Base-by-base conservation (phyloP, 78 protist species). In the Isochrysis galbana region DNA sequence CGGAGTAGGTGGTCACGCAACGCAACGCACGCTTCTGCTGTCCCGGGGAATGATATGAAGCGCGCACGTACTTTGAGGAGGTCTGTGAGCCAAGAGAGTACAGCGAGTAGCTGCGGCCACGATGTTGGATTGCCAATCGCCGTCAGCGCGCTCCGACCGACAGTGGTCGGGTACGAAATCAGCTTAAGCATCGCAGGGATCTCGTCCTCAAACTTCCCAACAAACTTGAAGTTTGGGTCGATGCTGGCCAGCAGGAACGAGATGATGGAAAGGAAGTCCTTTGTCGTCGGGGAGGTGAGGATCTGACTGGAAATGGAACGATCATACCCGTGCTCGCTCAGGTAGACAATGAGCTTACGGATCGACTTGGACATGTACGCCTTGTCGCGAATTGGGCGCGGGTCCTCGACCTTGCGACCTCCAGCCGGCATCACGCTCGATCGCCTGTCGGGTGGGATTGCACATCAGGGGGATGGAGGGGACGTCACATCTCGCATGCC, bases 41-140 rank as follows among this genome's bases (percentile, higher is more conserved):
- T 22, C n/a, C 67, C n/a, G 67, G 67, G 67, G 11, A 54, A 22
- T n/a, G n/a, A n/a, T n/a, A n/a, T n/a, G n/a, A 29, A 25, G 29
- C 5, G 77, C 77, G 29, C 7, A n/a, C 77, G 77, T 23, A 19
- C 83, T 23, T 29, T 87, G 34, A 88, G 91, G 19, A 88, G 0
- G 2, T 88, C 91, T 10, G 51, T 25, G 22, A 88, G 51, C 91
- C 91, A 88, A 38, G 34, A 41, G 39, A 88, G 70, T 17, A 39
- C 7, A 32, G 91, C 91, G 36, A 88, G 84, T 5, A 88, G 91
- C 45, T 87, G n/a, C 39, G 91, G 91, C 91, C 91, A 88, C 14
- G 72, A 25, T 29, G 42, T 55, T 47, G 91, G 91, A 10, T 17
- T 5, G 44, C 91, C 91, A 39, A 88, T 70, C 19, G 91, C 61